A percentile compares a stretch with the other conserved stretches of the same genome.
These are phyloP conservation scores for Talaromyces islandicus DNA, from an alignment of 2,329 filamentous ascomycete genomes.

Conservation along the genomic window DNA sequence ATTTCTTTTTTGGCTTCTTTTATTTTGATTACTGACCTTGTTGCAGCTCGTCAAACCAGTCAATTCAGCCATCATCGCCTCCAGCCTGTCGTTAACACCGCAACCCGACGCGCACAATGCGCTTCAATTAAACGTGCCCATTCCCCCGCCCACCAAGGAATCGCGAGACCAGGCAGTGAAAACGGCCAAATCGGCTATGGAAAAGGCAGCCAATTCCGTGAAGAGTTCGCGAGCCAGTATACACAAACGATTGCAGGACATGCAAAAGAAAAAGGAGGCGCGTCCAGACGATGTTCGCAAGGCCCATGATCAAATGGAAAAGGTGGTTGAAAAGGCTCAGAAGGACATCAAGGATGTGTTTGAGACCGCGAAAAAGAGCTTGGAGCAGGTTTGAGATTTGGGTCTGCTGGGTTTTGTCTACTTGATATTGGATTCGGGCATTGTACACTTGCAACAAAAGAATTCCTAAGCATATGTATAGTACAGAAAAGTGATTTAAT, in stretches of 20 bases:
- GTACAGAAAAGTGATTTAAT: constrained; percentile 9
- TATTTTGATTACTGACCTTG: background rate
- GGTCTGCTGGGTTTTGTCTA: background rate
- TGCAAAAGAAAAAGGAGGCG: constrained; percentile 39
- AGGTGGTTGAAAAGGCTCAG: constrained; percentile 40
- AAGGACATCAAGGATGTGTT: constrained; percentile 42
- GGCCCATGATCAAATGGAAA: constrained; percentile 44
- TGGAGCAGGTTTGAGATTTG: constrained; percentile 26
- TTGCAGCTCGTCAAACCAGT: constrained; percentile 41
- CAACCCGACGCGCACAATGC: constrained; percentile 38
- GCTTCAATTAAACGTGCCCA: constrained; percentile 39
- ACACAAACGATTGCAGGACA: constrained; percentile 40
- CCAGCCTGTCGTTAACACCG: constrained; percentile 38
- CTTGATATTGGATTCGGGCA: background rate
- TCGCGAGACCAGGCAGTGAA: constrained; percentile 37
- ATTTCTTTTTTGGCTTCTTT: too few relatives aligned
- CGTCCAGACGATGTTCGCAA: constrained; percentile 41
- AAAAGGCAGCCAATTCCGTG: constrained; percentile 34
- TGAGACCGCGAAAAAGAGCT: constrained; percentile 33
- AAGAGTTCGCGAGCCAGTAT: constrained; percentile 38
- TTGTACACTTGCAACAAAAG: background rate
- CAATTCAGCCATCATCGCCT: constrained; percentile 36
- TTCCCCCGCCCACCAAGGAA: constrained; percentile 43
- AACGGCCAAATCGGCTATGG: constrained; percentile 37
- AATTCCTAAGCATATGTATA: constrained; percentile 15